Base-by-base conservation (phyloP, 2,329 filamentous ascomycete genomes). In the Chaetoscypha palmicola region DNA sequence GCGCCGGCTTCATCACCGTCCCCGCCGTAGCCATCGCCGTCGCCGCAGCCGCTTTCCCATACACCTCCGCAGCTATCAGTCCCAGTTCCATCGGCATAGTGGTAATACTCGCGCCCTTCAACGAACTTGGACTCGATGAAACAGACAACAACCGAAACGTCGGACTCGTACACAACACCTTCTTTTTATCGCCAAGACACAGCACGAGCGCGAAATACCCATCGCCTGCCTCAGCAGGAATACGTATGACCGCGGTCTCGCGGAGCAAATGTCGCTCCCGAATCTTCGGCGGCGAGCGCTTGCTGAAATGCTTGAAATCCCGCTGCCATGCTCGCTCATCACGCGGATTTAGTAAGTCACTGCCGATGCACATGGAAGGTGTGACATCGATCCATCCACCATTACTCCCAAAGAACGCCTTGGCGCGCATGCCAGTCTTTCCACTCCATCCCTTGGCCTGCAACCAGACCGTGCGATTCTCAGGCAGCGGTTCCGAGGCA, bases 181-280 rank as follows among this genome's bases (percentile, higher is more conserved):
- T 80, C 51, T 73, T 75, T 58, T 71, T 74, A 0, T 64, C 59
- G 0, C 69, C 74, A 0, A 68, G 62, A 48, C 79, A 84, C 7
- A 86, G 66, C 0, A 85, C 74, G 3, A 86, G 65, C 9, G 81
- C 76, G 43, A 84, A 80, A 56, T 86, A 86, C 0, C 82, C 82
- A 58, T 86, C 82, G 0, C 68, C 68, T 0, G 77, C 77, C 0
- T 74, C 68, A 0, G 76, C 75, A 0, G 82, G 82, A 34, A 86
- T 79, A 3, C 81, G 71, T 4, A 84, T 66, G 1, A 86, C 66
- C 21, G 75, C 73, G 0, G 82, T 86, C 59, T 85, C 79, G 1
- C 80, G 68, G 0, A 78, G 62, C 0, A 65, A 43, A 45, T 84
- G 79, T 1, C 63, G 68, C 1, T 67, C 65, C 14, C 68, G 60